Evolutionary conservation across 352 stramenopile genomes (phyloP).

Genomic region (Thalassiosira exigua): DNA sequence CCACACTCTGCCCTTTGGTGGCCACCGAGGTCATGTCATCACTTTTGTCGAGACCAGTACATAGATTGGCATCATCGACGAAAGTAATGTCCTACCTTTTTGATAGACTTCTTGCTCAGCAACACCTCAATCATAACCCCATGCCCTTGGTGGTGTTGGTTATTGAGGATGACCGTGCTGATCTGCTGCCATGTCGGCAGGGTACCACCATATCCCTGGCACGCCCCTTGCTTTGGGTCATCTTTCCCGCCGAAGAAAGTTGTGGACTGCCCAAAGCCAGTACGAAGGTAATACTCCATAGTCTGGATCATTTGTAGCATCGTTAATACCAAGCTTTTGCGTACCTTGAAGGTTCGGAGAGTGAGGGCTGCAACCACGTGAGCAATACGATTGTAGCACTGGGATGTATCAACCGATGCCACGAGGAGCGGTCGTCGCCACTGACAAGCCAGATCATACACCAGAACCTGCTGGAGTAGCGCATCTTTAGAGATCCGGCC

Average conservation of each 20-base stretch:
- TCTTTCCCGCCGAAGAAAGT: not conserved
- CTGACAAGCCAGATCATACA: constrained; percentile 8
- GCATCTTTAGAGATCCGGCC: constrained; percentile 19
- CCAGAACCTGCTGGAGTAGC: not conserved
- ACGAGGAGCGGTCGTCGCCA: not conserved
- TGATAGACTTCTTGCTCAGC: not conserved
- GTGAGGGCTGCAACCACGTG: constrained; percentile 2
- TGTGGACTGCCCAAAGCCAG: constrained; percentile 10
- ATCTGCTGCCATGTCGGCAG: constrained; percentile 6
- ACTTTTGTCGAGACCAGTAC: not conserved
- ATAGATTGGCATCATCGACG: constrained; percentile 17
- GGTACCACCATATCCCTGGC: constrained; percentile 17
- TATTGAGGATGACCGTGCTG: constrained; percentile 1
- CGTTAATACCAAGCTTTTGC: not conserved
- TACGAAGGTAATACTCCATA: constrained; percentile 26
- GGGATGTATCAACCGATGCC: constrained; percentile 14
- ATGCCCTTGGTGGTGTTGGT: constrained; percentile 7
- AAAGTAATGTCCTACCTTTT: constrained; percentile 1
- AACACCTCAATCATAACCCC: not conserved
- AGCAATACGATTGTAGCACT: constrained; percentile 24
- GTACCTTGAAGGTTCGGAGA: not conserved
- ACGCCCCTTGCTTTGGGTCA: not conserved
- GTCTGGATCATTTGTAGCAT: constrained; percentile 8
- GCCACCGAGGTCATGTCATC: not conserved
- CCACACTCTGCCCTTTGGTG: not conserved